Conservation (phyloP, 2,329 filamentous ascomycete genomes). For the Verticillium tricorpus region DNA sequence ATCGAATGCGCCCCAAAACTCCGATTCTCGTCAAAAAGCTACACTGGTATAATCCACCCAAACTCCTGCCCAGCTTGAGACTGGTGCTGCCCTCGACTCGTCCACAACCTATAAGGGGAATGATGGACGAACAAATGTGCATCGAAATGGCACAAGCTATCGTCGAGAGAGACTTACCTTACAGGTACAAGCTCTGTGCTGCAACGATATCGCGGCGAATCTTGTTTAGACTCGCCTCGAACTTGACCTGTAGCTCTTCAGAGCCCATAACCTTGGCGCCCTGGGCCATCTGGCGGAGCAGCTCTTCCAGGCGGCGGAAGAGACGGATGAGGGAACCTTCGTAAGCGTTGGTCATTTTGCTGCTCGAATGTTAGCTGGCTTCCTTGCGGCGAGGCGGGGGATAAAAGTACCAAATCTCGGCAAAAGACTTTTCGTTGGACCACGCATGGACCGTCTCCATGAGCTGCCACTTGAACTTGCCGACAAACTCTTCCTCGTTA, state of each 20-base stretch:
- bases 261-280: conserved; percentile 98
- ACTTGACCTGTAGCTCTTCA: conserved; percentile 87
- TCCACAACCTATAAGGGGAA: not conserved
- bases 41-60: conserved; percentile 3
- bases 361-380: conserved; percentile 31
- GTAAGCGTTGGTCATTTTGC: conserved; percentile 99
- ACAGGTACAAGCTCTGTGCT: conserved; percentile 88
- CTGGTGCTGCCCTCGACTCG: not conserved
- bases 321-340: conserved; percentile 94
- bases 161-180: conserved; percentile 19
- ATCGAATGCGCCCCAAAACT: not conserved
- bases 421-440: conserved; percentile 86
- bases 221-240: conserved; percentile 79
- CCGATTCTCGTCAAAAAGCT: conserved; percentile 4
- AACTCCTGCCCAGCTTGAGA: not conserved
- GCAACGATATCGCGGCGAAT: conserved; percentile 92
- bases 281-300: conserved; percentile 91
- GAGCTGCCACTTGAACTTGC: conserved; percentile 86
- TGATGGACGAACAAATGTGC: not conserved
- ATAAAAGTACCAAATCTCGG: conserved; percentile 84
- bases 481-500: conserved; percentile 92
- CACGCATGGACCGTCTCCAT: conserved; percentile 96
- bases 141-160: not conserved
- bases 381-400: not conserved
- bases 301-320: conserved; percentile 91